A percentile compares a stretch with the other conserved stretches of the same genome.
Evolutionary conservation across 192 early-diverging fungal species (phyloP).

Genomic region (Coemansia sp.): DNA sequence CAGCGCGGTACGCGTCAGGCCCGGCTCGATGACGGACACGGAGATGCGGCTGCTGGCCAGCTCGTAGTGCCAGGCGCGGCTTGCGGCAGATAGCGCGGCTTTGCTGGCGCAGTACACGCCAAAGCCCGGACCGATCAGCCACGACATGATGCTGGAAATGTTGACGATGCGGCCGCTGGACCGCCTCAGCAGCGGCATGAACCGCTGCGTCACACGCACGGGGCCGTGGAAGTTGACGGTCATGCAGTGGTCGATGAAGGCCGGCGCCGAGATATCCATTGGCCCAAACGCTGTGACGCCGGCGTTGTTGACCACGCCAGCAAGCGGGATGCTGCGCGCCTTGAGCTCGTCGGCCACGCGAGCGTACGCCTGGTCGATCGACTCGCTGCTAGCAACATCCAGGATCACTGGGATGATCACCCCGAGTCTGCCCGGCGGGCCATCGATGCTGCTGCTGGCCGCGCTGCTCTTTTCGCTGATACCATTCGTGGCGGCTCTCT

Average conservation of each 20-base stretch:
- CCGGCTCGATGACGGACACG: constrained; percentile 52
- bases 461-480: neutral
- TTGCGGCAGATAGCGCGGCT: constrained; percentile 52
- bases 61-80: constrained; percentile 50
- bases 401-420: constrained; percentile 48
- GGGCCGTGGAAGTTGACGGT: constrained; percentile 56
- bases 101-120: constrained; percentile 59
- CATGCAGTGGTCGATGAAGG: constrained; percentile 43
- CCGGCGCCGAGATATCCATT: constrained; percentile 46
- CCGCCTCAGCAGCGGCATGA: constrained; percentile 51
- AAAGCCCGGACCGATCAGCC: constrained; percentile 56
- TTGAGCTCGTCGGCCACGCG: constrained; percentile 33
- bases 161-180: constrained; percentile 54
- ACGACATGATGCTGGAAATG: constrained; percentile 54
- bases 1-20: constrained; percentile 45
- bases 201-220: constrained; percentile 49
- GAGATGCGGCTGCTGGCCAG: constrained; percentile 46
- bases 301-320: constrained; percentile 54
- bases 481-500: neutral
- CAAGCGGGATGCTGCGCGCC: constrained; percentile 44
- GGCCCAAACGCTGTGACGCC: constrained; percentile 52
- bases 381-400: constrained; percentile 42
- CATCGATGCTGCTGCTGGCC: neutral
- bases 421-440: constrained; percentile 3
- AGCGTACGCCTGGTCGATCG: constrained; percentile 37